Conservation (phyloP, 345 rosid species). For the Populus pruinosa region DNA sequence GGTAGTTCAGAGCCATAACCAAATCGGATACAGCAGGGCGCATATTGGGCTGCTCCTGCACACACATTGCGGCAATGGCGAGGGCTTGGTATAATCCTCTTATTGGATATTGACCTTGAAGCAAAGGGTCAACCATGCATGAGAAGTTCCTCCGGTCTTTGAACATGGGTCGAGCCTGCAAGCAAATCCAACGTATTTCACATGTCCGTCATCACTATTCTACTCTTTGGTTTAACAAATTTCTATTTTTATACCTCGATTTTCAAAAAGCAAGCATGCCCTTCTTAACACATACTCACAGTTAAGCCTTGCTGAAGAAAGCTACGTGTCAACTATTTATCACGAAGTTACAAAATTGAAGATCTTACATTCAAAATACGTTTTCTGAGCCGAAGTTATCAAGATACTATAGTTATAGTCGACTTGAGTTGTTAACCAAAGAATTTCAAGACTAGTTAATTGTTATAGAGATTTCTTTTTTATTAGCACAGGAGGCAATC, state of each 20-base stretch:
- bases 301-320: neutral
- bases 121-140: slow-evolving; percentile 37
- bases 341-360: neutral
- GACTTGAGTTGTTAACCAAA: neutral
- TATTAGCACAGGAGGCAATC: neutral
- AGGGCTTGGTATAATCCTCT: slow-evolving; percentile 48
- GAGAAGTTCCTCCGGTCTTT: slow-evolving; percentile 39
- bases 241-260: neutral
- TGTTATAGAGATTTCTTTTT: neutral
- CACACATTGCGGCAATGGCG: slow-evolving; percentile 46
- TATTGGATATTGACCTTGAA: slow-evolving; percentile 34
- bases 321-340: neutral
- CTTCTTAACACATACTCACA: neutral
- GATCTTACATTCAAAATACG: neutral
- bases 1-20: slow-evolving; percentile 40
- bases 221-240: neutral
- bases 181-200: neutral
- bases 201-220: neutral
- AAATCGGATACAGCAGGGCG: slow-evolving; percentile 39
- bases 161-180: slow-evolving; percentile 47
- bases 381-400: neutral
- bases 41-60: slow-evolving; percentile 46
- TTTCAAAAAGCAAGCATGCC: neutral
- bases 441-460: neutral
- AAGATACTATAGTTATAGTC: neutral